Percentiles rank a stretch among this genome's conserved stretches.
Evolutionary conservation across 2,329 filamentous ascomycete species (phyloP).

Genomic region (Scedosporium dehoogii): DNA sequence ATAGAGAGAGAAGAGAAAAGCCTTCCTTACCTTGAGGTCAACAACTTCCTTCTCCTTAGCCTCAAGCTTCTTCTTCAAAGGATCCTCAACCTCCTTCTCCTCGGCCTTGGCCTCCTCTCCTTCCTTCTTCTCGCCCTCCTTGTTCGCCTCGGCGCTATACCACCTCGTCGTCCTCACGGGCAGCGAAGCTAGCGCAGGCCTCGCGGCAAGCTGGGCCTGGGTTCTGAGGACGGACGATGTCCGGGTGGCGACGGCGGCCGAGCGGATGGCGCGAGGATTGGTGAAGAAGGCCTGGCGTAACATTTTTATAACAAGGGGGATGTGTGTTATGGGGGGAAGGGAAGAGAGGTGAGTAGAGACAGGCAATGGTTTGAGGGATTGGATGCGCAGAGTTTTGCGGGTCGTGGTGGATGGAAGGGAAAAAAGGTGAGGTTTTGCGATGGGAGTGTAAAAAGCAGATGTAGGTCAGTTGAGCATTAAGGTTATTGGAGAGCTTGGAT

Average conservation of each 20-base stretch:
- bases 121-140: slow-evolving; percentile 16
- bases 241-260: slow-evolving; percentile 1
- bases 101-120: slow-evolving; percentile 17
- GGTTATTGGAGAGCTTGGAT: background rate
- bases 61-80: slow-evolving; percentile 41
- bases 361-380: background rate
- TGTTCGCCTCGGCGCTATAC: slow-evolving; percentile 10
- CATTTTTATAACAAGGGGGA: background rate
- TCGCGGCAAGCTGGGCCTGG: slow-evolving; percentile 5
- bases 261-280: slow-evolving; percentile 6
- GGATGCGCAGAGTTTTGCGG: background rate
- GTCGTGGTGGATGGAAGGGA: background rate
- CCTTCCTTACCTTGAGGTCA: slow-evolving; percentile 68
- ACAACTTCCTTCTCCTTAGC: slow-evolving; percentile 43
- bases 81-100: slow-evolving; percentile 22
- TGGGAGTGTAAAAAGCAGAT: background rate
- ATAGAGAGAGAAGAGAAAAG: background rate
- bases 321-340: background rate
- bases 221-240: slow-evolving; percentile 2
- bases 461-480: background rate
- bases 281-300: slow-evolving; percentile 6
- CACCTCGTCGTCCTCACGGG: slow-evolving; percentile 5
- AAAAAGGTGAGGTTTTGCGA: background rate
- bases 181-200: background rate
- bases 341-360: background rate